These are phyloP conservation scores for Phyllosticta ampelicida DNA, from an alignment of 2,329 filamentous ascomycete species.

Conservation along the genomic window DNA sequence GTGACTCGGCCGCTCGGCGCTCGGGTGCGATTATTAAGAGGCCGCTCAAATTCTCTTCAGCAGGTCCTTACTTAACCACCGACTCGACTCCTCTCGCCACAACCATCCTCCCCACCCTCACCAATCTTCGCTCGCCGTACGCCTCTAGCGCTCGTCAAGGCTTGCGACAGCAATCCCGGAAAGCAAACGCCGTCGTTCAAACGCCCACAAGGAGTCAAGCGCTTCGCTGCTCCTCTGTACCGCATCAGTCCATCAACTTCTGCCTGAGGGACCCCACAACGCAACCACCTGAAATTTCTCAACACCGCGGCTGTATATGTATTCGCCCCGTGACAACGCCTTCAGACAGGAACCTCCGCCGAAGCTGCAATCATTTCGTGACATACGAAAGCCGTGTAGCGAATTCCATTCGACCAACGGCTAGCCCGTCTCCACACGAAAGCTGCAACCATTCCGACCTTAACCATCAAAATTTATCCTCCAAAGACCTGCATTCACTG, in stretches of 20 bases:
- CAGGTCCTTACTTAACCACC: neutral
- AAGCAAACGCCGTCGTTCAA: slow-evolving; percentile 4
- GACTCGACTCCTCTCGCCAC: neutral
- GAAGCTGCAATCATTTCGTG: slow-evolving; percentile 96
- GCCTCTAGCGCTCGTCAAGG: neutral
- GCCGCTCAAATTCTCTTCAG: neutral
- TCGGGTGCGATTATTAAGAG: neutral
- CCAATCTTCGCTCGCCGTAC: neutral
- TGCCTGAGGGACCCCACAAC: slow-evolving; percentile 5
- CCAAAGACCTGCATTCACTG: slow-evolving; percentile 32
- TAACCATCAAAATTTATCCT: slow-evolving; percentile 14
- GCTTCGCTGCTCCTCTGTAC: slow-evolving; percentile 8
- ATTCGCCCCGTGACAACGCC: slow-evolving; percentile 93
- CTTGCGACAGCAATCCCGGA: neutral
- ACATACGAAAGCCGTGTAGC: slow-evolving; percentile 88
- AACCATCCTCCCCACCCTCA: neutral
- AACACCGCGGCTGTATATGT: slow-evolving; percentile 72
- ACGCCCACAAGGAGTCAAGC: slow-evolving; percentile 10
- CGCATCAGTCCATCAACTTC: neutral
- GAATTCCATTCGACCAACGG: slow-evolving; percentile 84
- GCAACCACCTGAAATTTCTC: slow-evolving; percentile 8
- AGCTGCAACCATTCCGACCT: slow-evolving; percentile 17
- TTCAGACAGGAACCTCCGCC: slow-evolving; percentile 88
- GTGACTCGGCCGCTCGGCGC: neutral
- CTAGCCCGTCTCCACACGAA: slow-evolving; percentile 45